These are phyloP conservation scores for Tetragonia tetragonoides DNA, from an alignment of 148 eudicot species.

Conservation along the genomic window DNA sequence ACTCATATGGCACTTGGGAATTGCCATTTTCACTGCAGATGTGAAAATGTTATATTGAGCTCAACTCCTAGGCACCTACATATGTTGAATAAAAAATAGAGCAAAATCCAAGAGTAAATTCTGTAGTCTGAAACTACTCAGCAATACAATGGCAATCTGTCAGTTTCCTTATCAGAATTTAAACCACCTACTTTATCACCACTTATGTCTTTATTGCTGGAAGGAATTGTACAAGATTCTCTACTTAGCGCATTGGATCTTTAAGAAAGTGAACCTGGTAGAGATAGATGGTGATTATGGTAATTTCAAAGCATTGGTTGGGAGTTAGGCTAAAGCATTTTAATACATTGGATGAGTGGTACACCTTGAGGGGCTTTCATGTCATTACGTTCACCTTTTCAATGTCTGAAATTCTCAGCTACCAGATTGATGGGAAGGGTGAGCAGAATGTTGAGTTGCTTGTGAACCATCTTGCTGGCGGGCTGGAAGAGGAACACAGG, in stretches of 20 bases:
- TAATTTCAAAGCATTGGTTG: conserved; percentile 42
- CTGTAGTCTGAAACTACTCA: neutral
- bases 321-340: conserved; percentile 97
- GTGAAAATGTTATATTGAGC: neutral
- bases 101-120: neutral
- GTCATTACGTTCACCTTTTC: conserved; percentile 94
- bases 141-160: neutral
- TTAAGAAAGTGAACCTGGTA: neutral
- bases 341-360: conserved; percentile 84
- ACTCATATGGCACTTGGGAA: neutral
- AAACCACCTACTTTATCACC: neutral
- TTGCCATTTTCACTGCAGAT: neutral
- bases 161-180: neutral
- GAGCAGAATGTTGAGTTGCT: conserved; percentile 80
- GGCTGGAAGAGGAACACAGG: conserved; percentile 90
- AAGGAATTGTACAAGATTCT: neutral
- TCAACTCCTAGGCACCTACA: neutral
- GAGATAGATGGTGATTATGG: neutral
- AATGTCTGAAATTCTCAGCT: conserved; percentile 85
- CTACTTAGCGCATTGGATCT: neutral
- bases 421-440: conserved; percentile 87
- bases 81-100: neutral
- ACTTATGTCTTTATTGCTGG: neutral
- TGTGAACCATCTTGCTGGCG: conserved; percentile 76
- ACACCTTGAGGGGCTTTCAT: conserved; percentile 92